phyloP scores from a whole-genome alignment of 139 green algal species.

The Micromonas pusilla region DNA sequence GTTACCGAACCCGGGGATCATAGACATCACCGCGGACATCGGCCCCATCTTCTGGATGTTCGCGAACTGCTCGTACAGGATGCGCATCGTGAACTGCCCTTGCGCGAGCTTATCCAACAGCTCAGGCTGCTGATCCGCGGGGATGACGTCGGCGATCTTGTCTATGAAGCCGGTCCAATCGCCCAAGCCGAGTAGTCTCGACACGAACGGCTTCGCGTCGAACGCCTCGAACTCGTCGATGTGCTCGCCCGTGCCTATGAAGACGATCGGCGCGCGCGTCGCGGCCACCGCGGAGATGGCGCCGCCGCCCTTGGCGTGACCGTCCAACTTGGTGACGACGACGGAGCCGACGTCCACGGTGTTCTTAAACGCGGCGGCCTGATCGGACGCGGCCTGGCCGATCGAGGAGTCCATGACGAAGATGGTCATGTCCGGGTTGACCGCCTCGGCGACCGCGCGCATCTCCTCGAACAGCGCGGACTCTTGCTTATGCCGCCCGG shows the following conservation, averaged over 20 bases:
- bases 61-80: slow-evolving; percentile 93
- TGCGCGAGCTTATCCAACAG: slow-evolving; percentile 82
- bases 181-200: slow-evolving; percentile 81
- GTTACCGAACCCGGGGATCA: slow-evolving; percentile 91
- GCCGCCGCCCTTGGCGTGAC: slow-evolving; percentile 95
- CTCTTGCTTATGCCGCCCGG: slow-evolving; percentile 92
- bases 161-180: slow-evolving; percentile 82
- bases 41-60: slow-evolving; percentile 94
- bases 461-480: slow-evolving; percentile 98
- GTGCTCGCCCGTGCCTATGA: slow-evolving; percentile 93
- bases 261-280: slow-evolving; percentile 89
- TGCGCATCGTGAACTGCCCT: slow-evolving; percentile 87
- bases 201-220: slow-evolving; percentile 90
- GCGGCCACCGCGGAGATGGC: slow-evolving; percentile 85
- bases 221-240: slow-evolving; percentile 99
- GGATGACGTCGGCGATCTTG: slow-evolving; percentile 70
- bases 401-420: slow-evolving; percentile 99
- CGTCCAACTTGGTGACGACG: slow-evolving; percentile 98
- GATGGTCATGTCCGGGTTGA: slow-evolving; percentile 79
- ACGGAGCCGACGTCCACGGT: slow-evolving; percentile 85
- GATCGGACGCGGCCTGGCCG: slow-evolving; percentile 91
- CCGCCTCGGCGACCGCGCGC: slow-evolving; percentile 46
- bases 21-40: slow-evolving; percentile 86
- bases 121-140: slow-evolving; percentile 59
- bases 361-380: slow-evolving; percentile 94